Evolutionary conservation across 805 yeast genomes (phyloP).

Genomic region (Candida ipomoeae): DNA sequence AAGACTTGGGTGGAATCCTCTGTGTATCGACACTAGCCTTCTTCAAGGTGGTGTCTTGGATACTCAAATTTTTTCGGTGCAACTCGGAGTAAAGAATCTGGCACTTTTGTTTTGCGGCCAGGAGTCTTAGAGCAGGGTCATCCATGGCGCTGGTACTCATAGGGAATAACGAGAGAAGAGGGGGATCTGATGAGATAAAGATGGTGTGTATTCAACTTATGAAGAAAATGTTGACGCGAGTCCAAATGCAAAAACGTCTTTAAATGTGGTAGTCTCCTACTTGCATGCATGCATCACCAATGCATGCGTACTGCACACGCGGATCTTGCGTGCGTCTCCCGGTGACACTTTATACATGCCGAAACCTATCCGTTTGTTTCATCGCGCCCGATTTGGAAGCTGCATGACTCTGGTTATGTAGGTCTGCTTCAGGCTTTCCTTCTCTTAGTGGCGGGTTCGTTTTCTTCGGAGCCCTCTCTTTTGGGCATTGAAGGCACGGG

Average conservation of each 20-base stretch:
- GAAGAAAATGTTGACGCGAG: background rate
- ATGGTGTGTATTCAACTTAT: background rate
- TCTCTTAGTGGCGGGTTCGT: background rate
- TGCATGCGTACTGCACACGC: background rate
- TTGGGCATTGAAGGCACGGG: conserved; percentile 28
- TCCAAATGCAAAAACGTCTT: background rate
- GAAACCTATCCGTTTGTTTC: background rate
- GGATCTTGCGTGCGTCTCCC: conserved; percentile 2
- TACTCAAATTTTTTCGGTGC: conserved; percentile 37
- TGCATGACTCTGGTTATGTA: background rate
- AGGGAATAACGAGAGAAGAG: background rate
- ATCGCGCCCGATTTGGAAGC: background rate
- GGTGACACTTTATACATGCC: background rate
- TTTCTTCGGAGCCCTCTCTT: conserved; percentile 4
- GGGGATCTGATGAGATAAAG: background rate
- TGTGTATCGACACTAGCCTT: conserved; percentile 35
- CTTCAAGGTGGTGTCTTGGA: conserved; percentile 44
- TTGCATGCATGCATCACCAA: background rate
- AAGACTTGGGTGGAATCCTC: conserved; percentile 24
- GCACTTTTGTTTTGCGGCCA: conserved; percentile 13
- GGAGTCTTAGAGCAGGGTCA: background rate
- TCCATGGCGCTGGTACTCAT: conserved; percentile 1
- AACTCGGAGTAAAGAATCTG: conserved; percentile 46
- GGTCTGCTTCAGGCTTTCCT: background rate
- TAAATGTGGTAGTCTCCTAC: conserved; percentile 7